Base-by-base conservation (phyloP, 148 eudicot genomes). In the Chenopodium album region DNA sequence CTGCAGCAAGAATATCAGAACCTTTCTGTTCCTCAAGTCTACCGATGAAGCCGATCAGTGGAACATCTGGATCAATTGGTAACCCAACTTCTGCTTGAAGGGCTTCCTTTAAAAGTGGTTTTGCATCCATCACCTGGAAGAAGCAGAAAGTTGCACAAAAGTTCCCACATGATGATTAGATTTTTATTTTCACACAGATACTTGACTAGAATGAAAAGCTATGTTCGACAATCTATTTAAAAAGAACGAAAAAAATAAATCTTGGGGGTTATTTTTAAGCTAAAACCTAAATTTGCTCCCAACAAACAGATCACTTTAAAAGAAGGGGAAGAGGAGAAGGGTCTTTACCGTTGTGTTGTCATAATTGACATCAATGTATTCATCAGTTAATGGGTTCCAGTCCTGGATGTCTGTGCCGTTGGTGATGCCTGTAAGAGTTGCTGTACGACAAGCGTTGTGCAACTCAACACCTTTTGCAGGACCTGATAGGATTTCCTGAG, bases 1-100 rank as follows among this genome's bases (percentile, higher is more conserved):
- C 98, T 71, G 86, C 92, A 32, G 86, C 94, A 37, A 96, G 91
- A 82, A 96, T 94, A 86, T 96, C 99, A 29, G 98, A 92, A 11
- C 99, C 99, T 77, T 96, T 96, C 77, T 96, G 99, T 85, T 94
- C 98, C 88, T 96, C 99, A 46, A 96, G 91, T 78, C 99, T 90
- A 67, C 99, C 99, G 66, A 96, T 96, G 87, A 96, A 96, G 65
- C 99, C 99, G 54, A 96, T 96, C 13, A 96, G 73, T 22, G 99
- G 99, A 64, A 92, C 85, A 62, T 88, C 85, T 65, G 87, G 87
- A 73, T 94, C 97, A 7, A 94, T 88, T 9, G 95, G 95, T 76
- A 96, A 90, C 13, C 99, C 99, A 56, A 91, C 94, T 87, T 82
- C 94, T 71, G 98, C 98, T 90, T 93, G 94, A 22, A 96, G 94